A percentile compares a stretch with the other conserved stretches of the same genome.
phyloP scores from a whole-genome alignment of 352 stramenopile genomes.

The Phytophthora aleatoria region DNA sequence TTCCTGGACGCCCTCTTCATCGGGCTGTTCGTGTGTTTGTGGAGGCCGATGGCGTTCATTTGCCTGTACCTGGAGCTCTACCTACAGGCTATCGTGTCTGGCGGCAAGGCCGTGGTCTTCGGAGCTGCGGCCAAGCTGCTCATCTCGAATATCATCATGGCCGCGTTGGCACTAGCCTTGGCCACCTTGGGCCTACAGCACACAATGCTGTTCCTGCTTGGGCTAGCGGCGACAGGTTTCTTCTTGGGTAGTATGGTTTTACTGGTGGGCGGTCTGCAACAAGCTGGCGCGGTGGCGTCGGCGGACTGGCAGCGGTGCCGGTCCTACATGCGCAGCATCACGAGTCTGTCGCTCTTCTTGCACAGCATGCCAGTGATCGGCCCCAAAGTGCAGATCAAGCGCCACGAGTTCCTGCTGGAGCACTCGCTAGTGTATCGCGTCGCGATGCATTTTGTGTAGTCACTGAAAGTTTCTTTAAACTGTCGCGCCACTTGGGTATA shows the following conservation, averaged over 20 bases:
- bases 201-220: slow-evolving; percentile 62
- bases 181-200: slow-evolving; percentile 60
- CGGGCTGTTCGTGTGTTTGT: slow-evolving; percentile 59
- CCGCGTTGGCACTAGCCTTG: slow-evolving; percentile 42
- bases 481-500: no score
- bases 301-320: slow-evolving; percentile 75
- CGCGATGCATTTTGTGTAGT: slow-evolving; percentile 73
- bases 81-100: slow-evolving; percentile 64
- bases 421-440: slow-evolving; percentile 76
- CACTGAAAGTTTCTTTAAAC: background rate
- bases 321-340: slow-evolving; percentile 77
- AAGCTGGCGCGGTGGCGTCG: slow-evolving; percentile 49
- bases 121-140: slow-evolving; percentile 70
- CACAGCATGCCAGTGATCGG: slow-evolving; percentile 71
- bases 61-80: slow-evolving; percentile 85
- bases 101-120: slow-evolving; percentile 72
- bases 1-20: slow-evolving; percentile 79
- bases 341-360: slow-evolving; percentile 82
- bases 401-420: slow-evolving; percentile 74
- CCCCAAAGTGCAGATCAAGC: slow-evolving; percentile 67
- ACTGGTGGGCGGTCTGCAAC: slow-evolving; percentile 63
- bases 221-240: slow-evolving; percentile 46
- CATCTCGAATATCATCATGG: slow-evolving; percentile 60
- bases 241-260: slow-evolving; percentile 66
- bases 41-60: slow-evolving; percentile 40